Evolutionary conservation across 768 basidiomycete species (phyloP).

Genomic region (Candolleomyces aberdarensis): DNA sequence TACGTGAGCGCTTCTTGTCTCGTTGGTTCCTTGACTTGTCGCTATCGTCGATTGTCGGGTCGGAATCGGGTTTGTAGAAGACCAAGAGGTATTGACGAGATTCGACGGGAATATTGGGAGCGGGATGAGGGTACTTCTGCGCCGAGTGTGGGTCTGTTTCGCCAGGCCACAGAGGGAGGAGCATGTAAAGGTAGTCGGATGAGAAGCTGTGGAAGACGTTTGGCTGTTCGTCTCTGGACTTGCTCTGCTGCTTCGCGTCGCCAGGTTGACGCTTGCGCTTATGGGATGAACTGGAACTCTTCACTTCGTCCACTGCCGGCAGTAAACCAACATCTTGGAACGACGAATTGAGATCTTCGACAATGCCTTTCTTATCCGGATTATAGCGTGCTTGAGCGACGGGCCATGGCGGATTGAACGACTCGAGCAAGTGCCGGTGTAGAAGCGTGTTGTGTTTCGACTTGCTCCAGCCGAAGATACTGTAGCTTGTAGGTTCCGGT

Average conservation of each 20-base stretch:
- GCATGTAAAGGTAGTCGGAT: slow-evolving; percentile 73
- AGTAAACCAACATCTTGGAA: slow-evolving; percentile 80
- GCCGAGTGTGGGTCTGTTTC: slow-evolving; percentile 54
- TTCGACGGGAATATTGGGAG: slow-evolving; percentile 42
- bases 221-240: slow-evolving; percentile 13
- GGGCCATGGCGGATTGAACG: slow-evolving; percentile 57
- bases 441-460: slow-evolving; percentile 16
- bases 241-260: slow-evolving; percentile 14
- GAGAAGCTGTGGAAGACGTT: slow-evolving; percentile 63
- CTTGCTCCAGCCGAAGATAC: slow-evolving; percentile 26
- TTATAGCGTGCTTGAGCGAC: slow-evolving; percentile 58
- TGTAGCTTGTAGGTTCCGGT: slow-evolving; percentile 21
- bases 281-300: slow-evolving; percentile 12
- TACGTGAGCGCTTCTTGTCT: slow-evolving; percentile 43
- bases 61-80: slow-evolving; percentile 55
- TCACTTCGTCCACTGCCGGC: slow-evolving; percentile 45
- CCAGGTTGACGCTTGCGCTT: slow-evolving; percentile 14
- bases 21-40: slow-evolving; percentile 29
- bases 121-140: slow-evolving; percentile 24
- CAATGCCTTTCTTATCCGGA: slow-evolving; percentile 66
- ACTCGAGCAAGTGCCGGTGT: slow-evolving; percentile 16
- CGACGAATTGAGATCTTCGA: slow-evolving; percentile 67
- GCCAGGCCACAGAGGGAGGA: slow-evolving; percentile 80
- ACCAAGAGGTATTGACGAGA: slow-evolving; percentile 73
- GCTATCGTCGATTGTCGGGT: slow-evolving; percentile 9